Percentiles rank a stretch among this genome's conserved stretches.
These are phyloP conservation scores for Arctostaphylos glauca DNA, from an alignment of 148 eudicot genomes.

Conservation along the genomic window DNA sequence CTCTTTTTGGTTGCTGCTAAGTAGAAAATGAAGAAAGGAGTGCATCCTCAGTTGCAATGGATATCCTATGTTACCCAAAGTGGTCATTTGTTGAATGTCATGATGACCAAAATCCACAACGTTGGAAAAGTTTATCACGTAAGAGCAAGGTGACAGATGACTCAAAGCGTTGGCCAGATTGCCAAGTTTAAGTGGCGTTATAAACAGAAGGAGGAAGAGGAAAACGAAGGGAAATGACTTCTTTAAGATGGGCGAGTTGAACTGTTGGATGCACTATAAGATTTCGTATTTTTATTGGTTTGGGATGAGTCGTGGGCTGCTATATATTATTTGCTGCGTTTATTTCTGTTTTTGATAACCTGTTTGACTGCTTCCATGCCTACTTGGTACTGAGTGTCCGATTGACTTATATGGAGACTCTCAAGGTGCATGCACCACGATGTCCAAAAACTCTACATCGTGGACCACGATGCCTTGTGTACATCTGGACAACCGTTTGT, in stretches of 20 bases:
- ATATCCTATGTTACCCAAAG: constrained; percentile 62
- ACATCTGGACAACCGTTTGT: too few relatives aligned
- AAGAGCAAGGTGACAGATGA: constrained; percentile 78
- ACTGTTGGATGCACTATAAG: constrained; percentile 1
- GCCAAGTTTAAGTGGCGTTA: constrained; percentile 82
- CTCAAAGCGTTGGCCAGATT: constrained; percentile 66
- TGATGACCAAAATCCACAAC: constrained; percentile 80
- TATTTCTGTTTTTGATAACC: neutral
- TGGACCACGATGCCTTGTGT: too few relatives aligned
- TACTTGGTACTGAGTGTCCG: too few relatives aligned
- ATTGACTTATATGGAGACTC: too few relatives aligned
- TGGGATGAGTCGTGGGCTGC: neutral
- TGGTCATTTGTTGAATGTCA: constrained; percentile 50
- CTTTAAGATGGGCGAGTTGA: constrained; percentile 9
- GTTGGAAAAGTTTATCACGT: constrained; percentile 82
- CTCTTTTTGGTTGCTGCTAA: neutral
- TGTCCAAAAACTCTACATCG: too few relatives aligned
- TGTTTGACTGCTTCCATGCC: neutral
- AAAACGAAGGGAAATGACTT: constrained; percentile 41
- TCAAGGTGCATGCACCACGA: too few relatives aligned
- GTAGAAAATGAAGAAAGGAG: constrained; percentile 55
- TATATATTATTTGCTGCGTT: neutral
- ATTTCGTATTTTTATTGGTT: neutral
- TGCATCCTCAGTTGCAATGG: constrained; percentile 80
- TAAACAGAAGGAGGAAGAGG: constrained; percentile 41